phyloP scores from a whole-genome alignment of 257 asterid species.

The Cinchona pubescens region DNA sequence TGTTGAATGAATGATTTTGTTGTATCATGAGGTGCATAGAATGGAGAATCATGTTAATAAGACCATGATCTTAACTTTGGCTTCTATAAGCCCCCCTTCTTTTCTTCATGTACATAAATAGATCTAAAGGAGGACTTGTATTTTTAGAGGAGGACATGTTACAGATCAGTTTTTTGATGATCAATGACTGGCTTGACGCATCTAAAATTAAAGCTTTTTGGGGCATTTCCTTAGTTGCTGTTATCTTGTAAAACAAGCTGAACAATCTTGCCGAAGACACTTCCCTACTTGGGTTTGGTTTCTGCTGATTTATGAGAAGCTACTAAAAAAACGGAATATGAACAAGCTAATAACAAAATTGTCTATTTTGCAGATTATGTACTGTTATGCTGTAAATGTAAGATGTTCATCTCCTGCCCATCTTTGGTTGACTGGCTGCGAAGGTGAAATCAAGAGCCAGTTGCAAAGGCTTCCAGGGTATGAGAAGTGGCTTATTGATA shows the following conservation, averaged over 20 bases:
- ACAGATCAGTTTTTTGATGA: neutral
- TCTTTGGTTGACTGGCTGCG: conserved; percentile 90
- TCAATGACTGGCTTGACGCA: neutral
- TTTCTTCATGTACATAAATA: too few relatives aligned
- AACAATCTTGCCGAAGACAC: neutral
- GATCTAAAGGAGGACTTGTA: too few relatives aligned
- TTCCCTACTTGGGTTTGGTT: neutral
- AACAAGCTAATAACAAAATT: neutral
- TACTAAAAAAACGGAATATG: neutral
- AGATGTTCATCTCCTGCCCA: conserved; percentile 72
- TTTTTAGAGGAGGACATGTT: too few relatives aligned
- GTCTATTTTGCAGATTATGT: conserved; percentile 66
- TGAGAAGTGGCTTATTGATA: conserved; percentile 86
- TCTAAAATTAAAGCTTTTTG: neutral
- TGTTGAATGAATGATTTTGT: neutral
- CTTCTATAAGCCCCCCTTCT: neutral
- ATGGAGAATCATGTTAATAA: neutral
- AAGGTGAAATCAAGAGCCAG: conserved; percentile 75
- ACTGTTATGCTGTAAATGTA: conserved; percentile 84
- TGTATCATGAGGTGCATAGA: neutral
- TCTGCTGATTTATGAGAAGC: neutral
- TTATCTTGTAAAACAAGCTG: neutral
- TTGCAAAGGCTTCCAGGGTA: conserved; percentile 74
- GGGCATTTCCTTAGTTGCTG: neutral
- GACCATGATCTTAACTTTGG: neutral